phyloP scores from a whole-genome alignment of 1,284 basidiomycete species.

The Flammula alnicola region DNA sequence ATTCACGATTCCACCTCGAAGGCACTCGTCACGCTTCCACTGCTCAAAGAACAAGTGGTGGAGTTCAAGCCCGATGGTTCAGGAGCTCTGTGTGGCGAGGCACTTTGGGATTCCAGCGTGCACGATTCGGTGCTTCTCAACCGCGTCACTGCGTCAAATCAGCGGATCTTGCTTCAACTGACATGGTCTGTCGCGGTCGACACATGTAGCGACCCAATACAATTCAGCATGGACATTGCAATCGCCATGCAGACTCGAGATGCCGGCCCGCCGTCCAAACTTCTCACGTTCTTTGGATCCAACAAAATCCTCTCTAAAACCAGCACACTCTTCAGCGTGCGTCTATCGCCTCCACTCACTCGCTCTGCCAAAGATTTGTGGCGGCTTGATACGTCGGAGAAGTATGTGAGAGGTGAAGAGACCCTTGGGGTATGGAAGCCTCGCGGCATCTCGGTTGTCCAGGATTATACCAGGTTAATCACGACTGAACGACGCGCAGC shows the following conservation, averaged over 20 bases:
- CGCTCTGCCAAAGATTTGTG: conserved; percentile 90
- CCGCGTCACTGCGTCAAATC: conserved; percentile 77
- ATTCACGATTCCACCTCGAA: conserved; percentile 77
- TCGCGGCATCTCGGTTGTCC: conserved; percentile 84
- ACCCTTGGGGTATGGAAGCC: conserved; percentile 83
- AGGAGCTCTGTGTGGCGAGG: conserved; percentile 67
- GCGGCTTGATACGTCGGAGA: conserved; percentile 92
- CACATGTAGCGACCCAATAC: conserved; percentile 80
- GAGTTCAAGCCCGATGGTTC: conserved; percentile 86
- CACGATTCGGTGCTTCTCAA: conserved; percentile 91
- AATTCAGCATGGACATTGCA: conserved; percentile 87
- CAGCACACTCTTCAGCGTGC: conserved; percentile 82
- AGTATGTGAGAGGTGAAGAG: conserved; percentile 93
- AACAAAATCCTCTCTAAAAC: conserved; percentile 77
- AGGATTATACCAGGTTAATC: conserved; percentile 79
- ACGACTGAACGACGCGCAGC: conserved; percentile 76
- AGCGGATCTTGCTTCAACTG: conserved; percentile 82
- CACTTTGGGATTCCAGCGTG: conserved; percentile 92
- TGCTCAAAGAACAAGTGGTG: conserved; percentile 73
- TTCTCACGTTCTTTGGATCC: conserved; percentile 78
- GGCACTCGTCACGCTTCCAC: conserved; percentile 68
- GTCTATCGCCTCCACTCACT: conserved; percentile 83
- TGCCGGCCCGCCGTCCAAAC: conserved; percentile 79
- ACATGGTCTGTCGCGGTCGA: conserved; percentile 84
- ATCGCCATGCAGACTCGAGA: conserved; percentile 88